Base-by-base conservation (phyloP, 139 green algal genomes). In the Monoraphidium neglectum region DNA sequence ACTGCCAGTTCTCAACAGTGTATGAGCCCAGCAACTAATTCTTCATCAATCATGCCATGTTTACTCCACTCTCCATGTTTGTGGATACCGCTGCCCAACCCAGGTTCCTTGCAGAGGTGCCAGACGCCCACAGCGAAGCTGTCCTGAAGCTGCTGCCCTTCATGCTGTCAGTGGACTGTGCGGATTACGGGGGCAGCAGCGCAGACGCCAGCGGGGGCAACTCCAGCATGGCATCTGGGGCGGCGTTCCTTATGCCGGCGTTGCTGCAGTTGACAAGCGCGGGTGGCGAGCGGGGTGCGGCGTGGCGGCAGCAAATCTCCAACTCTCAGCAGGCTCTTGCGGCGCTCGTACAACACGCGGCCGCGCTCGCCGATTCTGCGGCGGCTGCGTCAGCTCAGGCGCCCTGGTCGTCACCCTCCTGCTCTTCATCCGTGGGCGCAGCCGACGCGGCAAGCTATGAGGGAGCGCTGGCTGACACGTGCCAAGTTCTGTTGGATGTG, bases 41-140 rank as follows among this genome's bases (percentile, higher is more conserved):
- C n/a, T n/a, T n/a, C n/a, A n/a, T n/a, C n/a, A n/a, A n/a, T n/a
- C n/a, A n/a, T n/a, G n/a, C n/a, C n/a, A n/a, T n/a, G n/a, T n/a
- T n/a, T n/a, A n/a, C n/a, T n/a, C n/a, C n/a, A n/a, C n/a, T n/a
- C n/a, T n/a, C n/a, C n/a, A n/a, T n/a, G n/a, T n/a, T n/a, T n/a
- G n/a, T n/a, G n/a, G n/a, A n/a, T n/a, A n/a, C n/a, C n/a, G n/a
- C n/a, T n/a, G 8, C 43, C 43, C 43, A 12, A 51, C 8, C 8
- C 43, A 51, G 83, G 30, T 84, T 83, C 46, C 56, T 85, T 3
- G 83, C 83, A 40, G 83, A 87, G 38, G 78, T 56, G 0, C 83
- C 83, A 15, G 78, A 74, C 8, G 78, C 63, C 15, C 83, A 74
- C 46, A 43, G 59, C 15, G 47, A 40, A 15, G 40, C 28, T 8